phyloP scores from a whole-genome alignment of 768 basidiomycete genomes.

The Rickenella mellea region DNA sequence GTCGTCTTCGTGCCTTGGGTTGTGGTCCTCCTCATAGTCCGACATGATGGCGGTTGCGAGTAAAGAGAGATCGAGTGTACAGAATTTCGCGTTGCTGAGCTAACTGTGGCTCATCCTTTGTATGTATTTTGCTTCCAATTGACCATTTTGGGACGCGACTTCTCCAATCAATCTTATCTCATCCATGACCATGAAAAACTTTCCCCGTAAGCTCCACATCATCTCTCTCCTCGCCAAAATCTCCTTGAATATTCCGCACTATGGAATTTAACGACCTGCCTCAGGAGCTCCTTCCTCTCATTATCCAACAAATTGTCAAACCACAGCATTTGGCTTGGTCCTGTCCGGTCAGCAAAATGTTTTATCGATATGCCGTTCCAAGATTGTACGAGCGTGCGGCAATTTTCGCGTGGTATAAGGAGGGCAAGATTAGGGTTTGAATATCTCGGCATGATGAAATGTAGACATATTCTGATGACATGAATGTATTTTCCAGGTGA shows the following conservation, averaged over 20 bases:
- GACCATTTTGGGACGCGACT: too few species aligned
- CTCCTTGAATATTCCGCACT: conserved; percentile 26
- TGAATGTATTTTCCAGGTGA: conserved; percentile 38
- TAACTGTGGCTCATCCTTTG: too few species aligned
- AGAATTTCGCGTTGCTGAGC: neutral
- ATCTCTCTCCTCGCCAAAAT: too few species aligned
- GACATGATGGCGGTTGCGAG: conserved; percentile 31
- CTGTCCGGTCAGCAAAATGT: conserved; percentile 51
- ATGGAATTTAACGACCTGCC: conserved; percentile 48
- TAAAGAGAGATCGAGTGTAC: conserved; percentile 4
- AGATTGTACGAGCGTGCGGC: conserved; percentile 48
- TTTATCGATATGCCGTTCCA: conserved; percentile 39
- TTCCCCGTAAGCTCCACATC: too few species aligned
- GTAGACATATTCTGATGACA: too few species aligned
- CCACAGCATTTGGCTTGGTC: conserved; percentile 40
- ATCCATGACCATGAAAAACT: too few species aligned
- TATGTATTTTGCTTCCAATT: too few species aligned
- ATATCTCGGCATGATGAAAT: neutral
- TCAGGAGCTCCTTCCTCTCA: conserved; percentile 49
- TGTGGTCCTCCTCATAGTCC: conserved; percentile 26
- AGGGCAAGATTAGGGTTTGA: conserved; percentile 49
- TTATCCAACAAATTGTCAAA: conserved; percentile 41
- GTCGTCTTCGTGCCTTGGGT: conserved; percentile 19
- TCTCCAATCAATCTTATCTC: too few species aligned
- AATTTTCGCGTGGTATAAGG: conserved; percentile 66